Percentiles rank a stretch among this genome's conserved stretches.
Conservation (phyloP, 345 rosid species). For the Eucalyptus brandiana region DNA sequence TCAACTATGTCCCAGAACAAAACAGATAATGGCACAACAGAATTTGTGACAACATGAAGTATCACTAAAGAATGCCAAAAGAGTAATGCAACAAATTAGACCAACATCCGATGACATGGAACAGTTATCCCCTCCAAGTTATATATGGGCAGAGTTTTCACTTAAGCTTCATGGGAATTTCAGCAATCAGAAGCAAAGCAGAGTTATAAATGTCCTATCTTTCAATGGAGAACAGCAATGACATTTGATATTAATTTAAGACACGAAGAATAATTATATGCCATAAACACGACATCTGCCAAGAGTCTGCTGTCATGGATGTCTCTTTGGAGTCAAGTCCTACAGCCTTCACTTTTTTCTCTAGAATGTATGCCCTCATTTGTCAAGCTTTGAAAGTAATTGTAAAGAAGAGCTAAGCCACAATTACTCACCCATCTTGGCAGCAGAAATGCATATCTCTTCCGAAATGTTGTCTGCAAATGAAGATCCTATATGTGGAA, state of each 20-base stretch:
- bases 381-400: not conserved
- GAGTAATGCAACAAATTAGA: not conserved
- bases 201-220: not conserved
- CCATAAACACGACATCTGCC: not conserved
- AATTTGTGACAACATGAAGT: not conserved
- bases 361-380: not conserved
- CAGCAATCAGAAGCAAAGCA: not conserved
- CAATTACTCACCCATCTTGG: conserved; percentile 81
- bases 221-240: not conserved
- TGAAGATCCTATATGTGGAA: conserved; percentile 56
- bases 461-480: conserved; percentile 79
- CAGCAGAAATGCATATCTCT: conserved; percentile 95
- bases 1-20: not conserved
- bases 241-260: not conserved
- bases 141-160: not conserved
- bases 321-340: not conserved
- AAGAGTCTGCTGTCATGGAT: not conserved
- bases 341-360: not conserved
- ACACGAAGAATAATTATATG: not conserved
- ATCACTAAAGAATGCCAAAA: not conserved
- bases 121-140: not conserved
- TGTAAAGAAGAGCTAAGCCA: not conserved
- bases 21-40: not conserved
- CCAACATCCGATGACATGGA: not conserved
- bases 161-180: not conserved